Base-by-base conservation (phyloP, 208 protist species). In the Angomonas desouzai region DNA sequence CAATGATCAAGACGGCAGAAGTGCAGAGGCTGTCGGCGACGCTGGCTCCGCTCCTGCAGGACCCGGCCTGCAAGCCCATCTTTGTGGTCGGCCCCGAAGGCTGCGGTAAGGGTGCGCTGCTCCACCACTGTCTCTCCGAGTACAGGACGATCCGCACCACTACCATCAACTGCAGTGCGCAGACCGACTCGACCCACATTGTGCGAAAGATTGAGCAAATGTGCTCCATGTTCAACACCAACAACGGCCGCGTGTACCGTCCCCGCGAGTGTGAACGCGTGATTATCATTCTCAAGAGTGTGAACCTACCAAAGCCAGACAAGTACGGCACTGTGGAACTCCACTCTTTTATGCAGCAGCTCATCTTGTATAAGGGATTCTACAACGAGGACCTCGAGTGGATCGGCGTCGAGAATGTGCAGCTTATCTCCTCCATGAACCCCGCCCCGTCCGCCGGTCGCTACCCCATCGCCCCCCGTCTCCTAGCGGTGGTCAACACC, bases 261-360 rank as follows among this genome's bases (percentile, higher is more conserved):
- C 98, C 98, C 16, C 96, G 94, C 48, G 91, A 97, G 18, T 87
- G 85, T 28, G 97, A 98, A 33, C 79, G 92, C 20, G 74, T 99
- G 9, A 85, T 99, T 0, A 69, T 99, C 22, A 85, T 98, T 61
- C 68, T 99, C 25, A 97, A 98, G 80, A 97, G 99, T 78, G 77
- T 99, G 27, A 98, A 99, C 74, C 77, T 99, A 28, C 96, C 97
- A 23, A 97, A 96, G 75, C 97, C 97, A 16, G 98, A 99, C 81
- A 96, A 92, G 72, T 99, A 99, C 81, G 97, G 92, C 68, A 99
- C 98, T 1, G 91, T 98, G 7, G 86, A 98, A 79, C 83, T 99
- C 27, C 94, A 99, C 68, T 90, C 94, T 20, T 98, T 99, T 72
- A 70, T 99, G 56, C 94, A 99, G 80, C 98, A 99, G 85, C 66